Conservation (phyloP, 2,329 filamentous ascomycete genomes). For the Exserohilum turcica region DNA sequence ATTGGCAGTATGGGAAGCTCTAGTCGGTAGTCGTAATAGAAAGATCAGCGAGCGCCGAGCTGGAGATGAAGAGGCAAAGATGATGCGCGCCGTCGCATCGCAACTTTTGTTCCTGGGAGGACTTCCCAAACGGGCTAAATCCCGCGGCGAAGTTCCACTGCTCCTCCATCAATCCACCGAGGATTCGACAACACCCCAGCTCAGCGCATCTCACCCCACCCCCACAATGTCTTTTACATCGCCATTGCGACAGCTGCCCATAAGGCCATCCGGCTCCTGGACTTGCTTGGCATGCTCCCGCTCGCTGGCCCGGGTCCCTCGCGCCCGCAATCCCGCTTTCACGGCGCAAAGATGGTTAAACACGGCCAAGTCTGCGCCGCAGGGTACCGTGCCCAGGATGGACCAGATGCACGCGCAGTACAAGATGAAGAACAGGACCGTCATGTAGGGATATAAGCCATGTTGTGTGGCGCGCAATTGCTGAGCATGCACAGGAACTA, state of each 20-base stretch:
- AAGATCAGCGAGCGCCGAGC: not conserved
- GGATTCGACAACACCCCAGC: slow-evolving; percentile 2
- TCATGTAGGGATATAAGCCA: slow-evolving; percentile 55
- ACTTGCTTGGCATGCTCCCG: slow-evolving; percentile 46
- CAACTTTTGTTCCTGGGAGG: slow-evolving; percentile 5
- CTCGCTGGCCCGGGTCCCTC: slow-evolving; percentile 24
- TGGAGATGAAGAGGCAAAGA: slow-evolving; percentile 1
- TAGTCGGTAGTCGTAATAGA: not conserved
- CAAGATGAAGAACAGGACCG: slow-evolving; percentile 69
- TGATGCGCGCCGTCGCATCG: slow-evolving; percentile 4
- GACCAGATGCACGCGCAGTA: slow-evolving; percentile 68
- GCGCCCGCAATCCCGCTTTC: slow-evolving; percentile 25
- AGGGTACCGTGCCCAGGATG: slow-evolving; percentile 60
- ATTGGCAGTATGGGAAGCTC: fast-evolving
- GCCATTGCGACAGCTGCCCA: slow-evolving; percentile 24
- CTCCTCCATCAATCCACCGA: slow-evolving; percentile 29
- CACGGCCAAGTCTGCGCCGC: slow-evolving; percentile 35
- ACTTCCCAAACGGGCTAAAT: slow-evolving; percentile 35
- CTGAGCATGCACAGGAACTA: slow-evolving; percentile 61
- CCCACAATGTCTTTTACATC: slow-evolving; percentile 36
- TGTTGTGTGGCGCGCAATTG: not conserved
- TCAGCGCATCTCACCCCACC: slow-evolving; percentile 7
- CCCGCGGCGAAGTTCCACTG: slow-evolving; percentile 34
- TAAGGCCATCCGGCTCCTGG: slow-evolving; percentile 40
- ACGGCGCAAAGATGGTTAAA: slow-evolving; percentile 40